Evolutionary conservation across 2,329 filamentous ascomycete genomes (phyloP).

Genomic region (Apiospora aurea): DNA sequence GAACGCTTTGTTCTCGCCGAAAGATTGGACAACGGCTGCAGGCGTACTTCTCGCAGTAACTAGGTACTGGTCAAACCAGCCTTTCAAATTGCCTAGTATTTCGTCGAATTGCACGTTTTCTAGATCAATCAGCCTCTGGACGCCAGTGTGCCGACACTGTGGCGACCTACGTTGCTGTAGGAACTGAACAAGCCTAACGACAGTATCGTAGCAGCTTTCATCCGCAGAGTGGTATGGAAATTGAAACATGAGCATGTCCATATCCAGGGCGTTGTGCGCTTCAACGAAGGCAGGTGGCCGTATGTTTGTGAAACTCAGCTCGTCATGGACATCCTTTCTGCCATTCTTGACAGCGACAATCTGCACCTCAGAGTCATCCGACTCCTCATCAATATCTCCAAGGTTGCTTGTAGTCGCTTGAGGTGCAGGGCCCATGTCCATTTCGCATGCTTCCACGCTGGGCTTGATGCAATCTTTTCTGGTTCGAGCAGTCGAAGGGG

Average conservation of each 20-base stretch:
- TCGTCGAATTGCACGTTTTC: constrained; percentile 52
- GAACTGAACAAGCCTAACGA: constrained; percentile 37
- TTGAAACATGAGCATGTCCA: constrained; percentile 33
- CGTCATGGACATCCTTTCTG: constrained; percentile 29
- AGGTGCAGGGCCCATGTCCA: constrained; percentile 43
- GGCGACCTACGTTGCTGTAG: constrained; percentile 39
- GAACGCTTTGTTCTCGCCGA: constrained; percentile 53
- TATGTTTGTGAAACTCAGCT: constrained; percentile 12
- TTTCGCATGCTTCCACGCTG: constrained; percentile 56
- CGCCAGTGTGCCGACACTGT: constrained; percentile 30
- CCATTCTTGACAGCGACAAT: constrained; percentile 44
- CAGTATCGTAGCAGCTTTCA: constrained; percentile 38
- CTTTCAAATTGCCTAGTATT: constrained; percentile 51
- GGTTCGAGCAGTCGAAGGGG: constrained; percentile 43
- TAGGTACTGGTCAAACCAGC: constrained; percentile 61
- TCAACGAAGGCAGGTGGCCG: background rate
- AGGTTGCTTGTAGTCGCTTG: background rate
- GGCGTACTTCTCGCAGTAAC: constrained; percentile 45
- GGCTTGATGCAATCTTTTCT: constrained; percentile 45
- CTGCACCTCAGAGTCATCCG: constrained; percentile 40
- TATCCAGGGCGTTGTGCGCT: constrained; percentile 28
- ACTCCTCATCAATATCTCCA: constrained; percentile 47
- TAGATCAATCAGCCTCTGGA: constrained; percentile 33
- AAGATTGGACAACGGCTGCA: constrained; percentile 49
- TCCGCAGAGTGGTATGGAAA: constrained; percentile 41